Conservation (phyloP, 2,329 filamentous ascomycete genomes). For the Phaeomoniella chlamydospora region DNA sequence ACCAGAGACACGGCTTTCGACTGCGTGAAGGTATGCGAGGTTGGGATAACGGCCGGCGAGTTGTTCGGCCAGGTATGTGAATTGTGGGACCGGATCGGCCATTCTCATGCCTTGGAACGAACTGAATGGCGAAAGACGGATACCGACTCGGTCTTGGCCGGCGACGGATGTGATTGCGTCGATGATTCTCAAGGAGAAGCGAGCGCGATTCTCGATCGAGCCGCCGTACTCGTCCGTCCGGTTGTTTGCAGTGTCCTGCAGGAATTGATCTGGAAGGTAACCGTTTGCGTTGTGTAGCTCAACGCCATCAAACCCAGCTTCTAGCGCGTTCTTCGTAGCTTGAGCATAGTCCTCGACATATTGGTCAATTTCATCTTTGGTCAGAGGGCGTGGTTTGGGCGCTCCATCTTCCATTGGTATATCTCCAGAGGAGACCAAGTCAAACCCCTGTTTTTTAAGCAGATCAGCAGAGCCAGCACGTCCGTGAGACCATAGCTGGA, state of each 20-base stretch:
- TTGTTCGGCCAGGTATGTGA: slow-evolving; percentile 39
- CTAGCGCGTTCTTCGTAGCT: slow-evolving; percentile 36
- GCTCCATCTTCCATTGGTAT: slow-evolving; percentile 1
- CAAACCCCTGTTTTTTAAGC: slow-evolving; percentile 18
- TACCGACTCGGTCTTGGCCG: slow-evolving; percentile 28
- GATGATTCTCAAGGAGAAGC: slow-evolving; percentile 39
- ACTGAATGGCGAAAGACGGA: slow-evolving; percentile 32
- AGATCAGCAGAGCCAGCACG: slow-evolving; percentile 31
- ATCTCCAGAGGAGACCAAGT: slow-evolving; percentile 3
- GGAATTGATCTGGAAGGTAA: slow-evolving; percentile 37
- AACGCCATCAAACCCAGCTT: slow-evolving; percentile 38
- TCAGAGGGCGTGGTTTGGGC: slow-evolving; percentile 8
- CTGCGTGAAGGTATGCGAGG: slow-evolving; percentile 46
- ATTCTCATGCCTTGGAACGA: slow-evolving; percentile 38
- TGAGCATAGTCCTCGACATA: slow-evolving; percentile 26
- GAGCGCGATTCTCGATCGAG: slow-evolving; percentile 33
- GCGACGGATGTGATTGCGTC: slow-evolving; percentile 26
- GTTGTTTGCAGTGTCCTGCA: slow-evolving; percentile 29
- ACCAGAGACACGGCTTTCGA: slow-evolving; percentile 38
- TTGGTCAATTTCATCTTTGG: slow-evolving; percentile 26
- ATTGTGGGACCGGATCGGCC: slow-evolving; percentile 48
- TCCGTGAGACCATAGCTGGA: slow-evolving; percentile 49
- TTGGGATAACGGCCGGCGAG: slow-evolving; percentile 29
- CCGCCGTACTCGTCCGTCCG: slow-evolving; percentile 37
- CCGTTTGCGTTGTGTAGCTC: slow-evolving; percentile 36